Conservation (phyloP, 805 yeast species). For the Ogataea nonfermentans region DNA sequence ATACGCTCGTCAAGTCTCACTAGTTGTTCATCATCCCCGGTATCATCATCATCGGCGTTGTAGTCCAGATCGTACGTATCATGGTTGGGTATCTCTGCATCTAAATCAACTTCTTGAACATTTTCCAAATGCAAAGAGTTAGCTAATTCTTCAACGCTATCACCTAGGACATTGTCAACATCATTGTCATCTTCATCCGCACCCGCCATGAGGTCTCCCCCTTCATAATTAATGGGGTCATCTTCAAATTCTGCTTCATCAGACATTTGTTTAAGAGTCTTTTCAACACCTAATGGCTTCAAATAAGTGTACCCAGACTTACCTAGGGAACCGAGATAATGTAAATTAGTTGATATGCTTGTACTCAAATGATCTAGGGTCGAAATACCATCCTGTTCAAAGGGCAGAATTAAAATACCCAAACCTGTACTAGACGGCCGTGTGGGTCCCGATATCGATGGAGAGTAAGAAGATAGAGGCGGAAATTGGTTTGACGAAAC, state of each 20-base stretch:
- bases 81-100: conserved; percentile 45
- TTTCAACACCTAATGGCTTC: conserved; percentile 58
- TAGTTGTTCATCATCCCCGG: conserved; percentile 1
- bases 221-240: conserved; percentile 22
- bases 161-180: conserved; percentile 27
- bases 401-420: conserved; percentile 25
- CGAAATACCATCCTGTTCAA: conserved; percentile 14
- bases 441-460: conserved; percentile 41
- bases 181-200: conserved; percentile 13
- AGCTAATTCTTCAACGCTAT: conserved; percentile 17
- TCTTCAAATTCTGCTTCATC: conserved; percentile 25
- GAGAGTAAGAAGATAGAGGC: conserved; percentile 53
- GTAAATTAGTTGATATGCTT: conserved; percentile 24
- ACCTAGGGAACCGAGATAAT: conserved; percentile 35
- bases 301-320: conserved; percentile 48
- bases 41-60: conserved; percentile 26
- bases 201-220: conserved; percentile 14
- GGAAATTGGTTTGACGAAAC: conserved; percentile 39
- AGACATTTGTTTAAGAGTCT: conserved; percentile 45
- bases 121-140: conserved; percentile 4
- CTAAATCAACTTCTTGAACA: conserved; percentile 37
- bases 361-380: conserved; percentile 22
- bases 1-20: background rate
- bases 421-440: conserved; percentile 22
- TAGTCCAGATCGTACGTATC: conserved; percentile 38